These are phyloP conservation scores for Pholiota molesta DNA, from an alignment of 768 basidiomycete genomes.

Conservation along the genomic window DNA sequence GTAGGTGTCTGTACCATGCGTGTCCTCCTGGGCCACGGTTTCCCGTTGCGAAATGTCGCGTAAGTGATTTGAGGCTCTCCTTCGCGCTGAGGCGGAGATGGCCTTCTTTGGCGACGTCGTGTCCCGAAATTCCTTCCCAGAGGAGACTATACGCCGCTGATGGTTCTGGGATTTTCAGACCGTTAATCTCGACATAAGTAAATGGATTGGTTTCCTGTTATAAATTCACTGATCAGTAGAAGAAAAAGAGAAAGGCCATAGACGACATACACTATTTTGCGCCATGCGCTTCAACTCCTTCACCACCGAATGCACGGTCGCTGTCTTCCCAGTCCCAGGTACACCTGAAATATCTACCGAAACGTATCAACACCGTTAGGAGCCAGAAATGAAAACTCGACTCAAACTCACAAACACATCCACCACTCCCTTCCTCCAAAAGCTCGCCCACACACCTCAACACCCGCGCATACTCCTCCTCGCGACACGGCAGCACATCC, in stretches of 20 bases:
- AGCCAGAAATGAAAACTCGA: slow-evolving; percentile 4
- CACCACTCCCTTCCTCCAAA: slow-evolving; percentile 91
- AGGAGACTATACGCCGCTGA: slow-evolving; percentile 89
- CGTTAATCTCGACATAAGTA: slow-evolving; percentile 97
- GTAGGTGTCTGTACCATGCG: slow-evolving; percentile 68
- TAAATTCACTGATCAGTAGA: background rate
- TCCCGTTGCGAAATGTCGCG: slow-evolving; percentile 73
- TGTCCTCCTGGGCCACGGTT: slow-evolving; percentile 79
- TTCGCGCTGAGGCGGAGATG: slow-evolving; percentile 73
- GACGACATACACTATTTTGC: slow-evolving; percentile 62
- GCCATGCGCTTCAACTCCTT: slow-evolving; percentile 91
- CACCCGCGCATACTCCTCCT: slow-evolving; percentile 80
- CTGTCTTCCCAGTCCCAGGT: slow-evolving; percentile 99
- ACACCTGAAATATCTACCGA: slow-evolving; percentile 91
- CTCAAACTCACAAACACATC: slow-evolving; percentile 82
- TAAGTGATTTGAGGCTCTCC: slow-evolving; percentile 80
- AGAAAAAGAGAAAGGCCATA: background rate
- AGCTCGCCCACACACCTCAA: slow-evolving; percentile 79
- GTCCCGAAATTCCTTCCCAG: slow-evolving; percentile 91
- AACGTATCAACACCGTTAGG: slow-evolving; percentile 1
- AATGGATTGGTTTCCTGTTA: slow-evolving; percentile 91
- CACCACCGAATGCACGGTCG: slow-evolving; percentile 93
- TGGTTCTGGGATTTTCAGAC: slow-evolving; percentile 90
- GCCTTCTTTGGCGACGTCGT: slow-evolving; percentile 63
- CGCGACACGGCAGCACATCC: slow-evolving; percentile 86